phyloP scores from a whole-genome alignment of 345 rosid species.

The Rhizophora mangle region DNA sequence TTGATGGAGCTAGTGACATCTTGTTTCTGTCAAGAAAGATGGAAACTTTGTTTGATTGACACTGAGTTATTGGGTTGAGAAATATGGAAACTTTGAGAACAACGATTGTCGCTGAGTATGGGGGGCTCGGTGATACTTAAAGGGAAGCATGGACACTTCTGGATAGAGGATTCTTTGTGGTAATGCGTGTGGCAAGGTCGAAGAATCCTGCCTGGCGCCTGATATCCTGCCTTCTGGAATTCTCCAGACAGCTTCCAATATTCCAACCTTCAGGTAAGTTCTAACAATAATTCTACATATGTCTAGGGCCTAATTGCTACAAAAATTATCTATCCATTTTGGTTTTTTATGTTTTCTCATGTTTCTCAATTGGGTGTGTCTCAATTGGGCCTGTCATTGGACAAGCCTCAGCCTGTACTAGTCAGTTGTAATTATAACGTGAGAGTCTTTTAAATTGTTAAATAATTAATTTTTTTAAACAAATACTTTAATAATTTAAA shows the following conservation, averaged over 20 bases:
- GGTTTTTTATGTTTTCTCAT: neutral
- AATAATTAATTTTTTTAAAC: too few species aligned
- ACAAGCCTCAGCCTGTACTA: neutral
- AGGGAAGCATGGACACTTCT: slow-evolving; percentile 30
- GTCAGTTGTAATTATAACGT: too few species aligned
- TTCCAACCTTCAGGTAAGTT: too few species aligned
- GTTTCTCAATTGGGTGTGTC: neutral
- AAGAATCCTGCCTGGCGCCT: neutral
- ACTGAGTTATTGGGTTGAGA: neutral
- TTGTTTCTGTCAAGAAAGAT: neutral
- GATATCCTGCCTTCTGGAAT: slow-evolving; percentile 21
- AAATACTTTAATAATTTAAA: too few species aligned
- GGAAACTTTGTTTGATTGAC: neutral
- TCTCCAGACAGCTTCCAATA: slow-evolving; percentile 19
- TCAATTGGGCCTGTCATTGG: neutral
- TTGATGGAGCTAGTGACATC: slow-evolving; percentile 38
- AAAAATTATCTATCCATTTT: too few species aligned
- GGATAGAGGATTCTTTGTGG: slow-evolving; percentile 9
- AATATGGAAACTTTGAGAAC: neutral
- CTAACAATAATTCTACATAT: too few species aligned
- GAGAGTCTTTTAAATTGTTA: too few species aligned
- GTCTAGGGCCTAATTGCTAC: too few species aligned
- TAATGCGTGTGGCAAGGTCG: neutral
- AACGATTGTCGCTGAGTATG: neutral
- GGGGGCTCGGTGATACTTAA: slow-evolving; percentile 10